phyloP scores from a whole-genome alignment of 2,329 filamentous ascomycete genomes.

The Aaosphaeria pasadenensis region DNA sequence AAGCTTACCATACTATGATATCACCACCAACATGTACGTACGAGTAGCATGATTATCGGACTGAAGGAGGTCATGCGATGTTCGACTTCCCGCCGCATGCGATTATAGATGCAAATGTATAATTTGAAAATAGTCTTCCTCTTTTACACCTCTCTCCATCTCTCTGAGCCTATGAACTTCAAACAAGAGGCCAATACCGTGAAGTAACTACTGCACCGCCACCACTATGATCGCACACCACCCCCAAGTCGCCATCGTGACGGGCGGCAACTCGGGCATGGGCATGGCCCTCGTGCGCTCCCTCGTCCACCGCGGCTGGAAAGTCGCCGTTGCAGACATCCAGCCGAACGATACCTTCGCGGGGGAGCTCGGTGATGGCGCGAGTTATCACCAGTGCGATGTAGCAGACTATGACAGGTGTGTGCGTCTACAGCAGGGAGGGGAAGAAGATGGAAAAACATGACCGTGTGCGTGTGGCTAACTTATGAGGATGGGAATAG shows the following conservation, averaged over 20 bases:
- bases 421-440: not conserved
- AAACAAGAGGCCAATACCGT: no score
- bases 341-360: conserved; percentile 18
- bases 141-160: no score
- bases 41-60: no score
- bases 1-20: no score
- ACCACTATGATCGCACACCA: not conserved
- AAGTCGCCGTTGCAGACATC: conserved; percentile 27
- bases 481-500: conserved; percentile 13
- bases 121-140: no score
- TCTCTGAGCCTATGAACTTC: no score
- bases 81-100: no score
- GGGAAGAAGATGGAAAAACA: not conserved
- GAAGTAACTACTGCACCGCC: no score
- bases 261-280: conserved; percentile 26
- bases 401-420: conserved; percentile 27
- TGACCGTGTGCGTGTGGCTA: not conserved
- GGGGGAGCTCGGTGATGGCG: conserved; percentile 22
- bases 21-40: no score
- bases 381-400: conserved; percentile 18
- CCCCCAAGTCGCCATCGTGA: conserved; percentile 22
- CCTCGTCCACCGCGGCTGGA: conserved; percentile 22
- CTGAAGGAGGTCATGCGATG: no score
- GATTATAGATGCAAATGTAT: no score
- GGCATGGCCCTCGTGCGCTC: conserved; percentile 15